A percentile compares a stretch with the other conserved stretches of the same genome.
These are phyloP conservation scores for Fusarium tanahbumbuense DNA, from an alignment of 2,329 filamentous ascomycete species.

Conservation along the genomic window DNA sequence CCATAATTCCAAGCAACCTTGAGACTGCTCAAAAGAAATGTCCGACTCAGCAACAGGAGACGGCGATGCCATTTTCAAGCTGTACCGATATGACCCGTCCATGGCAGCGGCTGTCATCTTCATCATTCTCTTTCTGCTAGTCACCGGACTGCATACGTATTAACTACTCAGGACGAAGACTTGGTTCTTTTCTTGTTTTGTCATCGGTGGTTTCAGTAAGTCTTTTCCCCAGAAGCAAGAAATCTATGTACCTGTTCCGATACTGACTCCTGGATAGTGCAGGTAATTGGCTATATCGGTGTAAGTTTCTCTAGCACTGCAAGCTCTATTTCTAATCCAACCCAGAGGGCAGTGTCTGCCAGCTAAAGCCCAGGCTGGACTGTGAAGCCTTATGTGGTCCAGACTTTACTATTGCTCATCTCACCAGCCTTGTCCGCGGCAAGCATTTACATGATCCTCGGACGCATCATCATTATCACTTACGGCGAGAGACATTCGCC, in stretches of 20 bases:
- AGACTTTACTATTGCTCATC: constrained; percentile 1
- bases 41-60: too few relatives aligned
- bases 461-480: not conserved
- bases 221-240: too few relatives aligned
- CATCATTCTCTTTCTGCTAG: not conserved
- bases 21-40: too few relatives aligned
- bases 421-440: constrained; percentile 3
- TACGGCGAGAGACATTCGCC: not conserved
- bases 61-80: not conserved
- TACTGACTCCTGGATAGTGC: too few relatives aligned
- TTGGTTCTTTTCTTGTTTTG: too few relatives aligned
- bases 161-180: not conserved
- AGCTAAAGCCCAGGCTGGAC: constrained; percentile 1
- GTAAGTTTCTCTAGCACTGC: too few relatives aligned
- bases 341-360: not conserved
- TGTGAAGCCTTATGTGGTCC: constrained; percentile 1
- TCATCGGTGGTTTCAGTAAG: too few relatives aligned
- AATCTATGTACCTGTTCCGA: too few relatives aligned
- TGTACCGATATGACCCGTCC: not conserved
- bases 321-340: too few relatives aligned
- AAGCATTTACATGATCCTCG: constrained; percentile 10
- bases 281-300: too few relatives aligned
- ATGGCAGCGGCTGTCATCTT: not conserved
- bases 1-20: too few relatives aligned
- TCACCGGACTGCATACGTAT: not conserved